These are phyloP conservation scores for Gigaspora rosea DNA, from an alignment of 192 early-diverging fungal genomes.

Conservation along the genomic window DNA sequence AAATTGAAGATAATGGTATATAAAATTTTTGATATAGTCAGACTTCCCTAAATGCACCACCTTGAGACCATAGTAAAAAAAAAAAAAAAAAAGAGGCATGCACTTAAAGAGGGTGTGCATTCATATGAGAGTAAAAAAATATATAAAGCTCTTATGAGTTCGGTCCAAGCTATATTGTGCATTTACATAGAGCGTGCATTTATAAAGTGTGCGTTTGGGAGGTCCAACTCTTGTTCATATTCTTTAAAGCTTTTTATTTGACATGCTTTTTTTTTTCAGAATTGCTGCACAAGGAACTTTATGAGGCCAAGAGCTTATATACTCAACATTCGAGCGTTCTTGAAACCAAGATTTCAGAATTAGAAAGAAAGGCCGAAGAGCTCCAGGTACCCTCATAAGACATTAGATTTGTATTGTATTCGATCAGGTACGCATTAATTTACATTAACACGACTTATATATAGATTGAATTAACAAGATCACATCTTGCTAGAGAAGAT, in stretches of 20 bases:
- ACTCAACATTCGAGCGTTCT: conserved; percentile 50
- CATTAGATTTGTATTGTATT: neutral
- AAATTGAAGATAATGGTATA: conserved; percentile 66
- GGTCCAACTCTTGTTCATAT: neutral
- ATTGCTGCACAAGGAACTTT: conserved; percentile 49
- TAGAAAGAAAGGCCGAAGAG: conserved; percentile 53
- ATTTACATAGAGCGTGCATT: too few species aligned
- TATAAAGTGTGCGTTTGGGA: too few species aligned
- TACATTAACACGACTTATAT: too few species aligned
- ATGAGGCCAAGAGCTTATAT: conserved; percentile 55
- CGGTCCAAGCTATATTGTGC: too few species aligned
- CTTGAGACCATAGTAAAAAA: neutral
- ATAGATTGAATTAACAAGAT: conserved; percentile 44
- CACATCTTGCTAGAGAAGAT: conserved; percentile 46
- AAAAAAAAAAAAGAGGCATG: neutral
- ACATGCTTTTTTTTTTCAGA: neutral
- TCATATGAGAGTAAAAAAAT: neutral
- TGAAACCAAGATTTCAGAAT: conserved; percentile 47
- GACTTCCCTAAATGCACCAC: too few species aligned
- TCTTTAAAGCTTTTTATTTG: neutral
- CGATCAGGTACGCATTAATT: neutral
- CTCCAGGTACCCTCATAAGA: conserved; percentile 39
- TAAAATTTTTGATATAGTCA: too few species aligned
- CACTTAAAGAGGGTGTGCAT: neutral
- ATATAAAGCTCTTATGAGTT: too few species aligned